Base-by-base conservation (phyloP, 2,329 filamentous ascomycete genomes). In the Colletotrichum truncatum region DNA sequence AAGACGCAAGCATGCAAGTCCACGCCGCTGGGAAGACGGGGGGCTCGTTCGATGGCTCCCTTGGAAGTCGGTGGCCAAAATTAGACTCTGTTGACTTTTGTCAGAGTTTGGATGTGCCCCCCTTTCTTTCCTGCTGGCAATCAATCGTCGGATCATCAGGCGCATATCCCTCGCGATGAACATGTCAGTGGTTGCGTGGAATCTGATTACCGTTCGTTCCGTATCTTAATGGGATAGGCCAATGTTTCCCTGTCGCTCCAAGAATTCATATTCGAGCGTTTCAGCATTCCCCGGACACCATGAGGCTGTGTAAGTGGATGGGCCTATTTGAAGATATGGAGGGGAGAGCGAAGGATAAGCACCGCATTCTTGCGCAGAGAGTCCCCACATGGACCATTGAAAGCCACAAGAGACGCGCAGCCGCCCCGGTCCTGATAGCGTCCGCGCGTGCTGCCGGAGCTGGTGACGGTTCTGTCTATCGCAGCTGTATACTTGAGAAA, bases 391-490 rank as follows among this genome's bases (percentile, higher is more conserved):
- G 12, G 46, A 8, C 18, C 23, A 26, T 46, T 45, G 39, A 38
- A 60, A 64, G 61, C 55, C 61, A 64, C 46, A 46, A 58, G 39
- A 60, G 56, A 64, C 61, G 55, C 55, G 61, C 46, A 36, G 34
- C 61, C 53, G 54, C 46, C 53, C 59, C 53, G 52, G 53, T 41
- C 54, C 45, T 6, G 34, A 45, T 26, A 30, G 36, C 30, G 55
- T 38, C 38, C 61, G 39, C 52, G 34, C 45, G 54, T 49, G 48
- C 53, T 30, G 49, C 55, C 54, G 56, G 39, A 60, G 55, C 46
- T 60, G 48, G 48, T 12, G 38, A 48, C 21, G 30, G 9, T 38
- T 51, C 48, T 53, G 39, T 14, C 21, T 28, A 60, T 54, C 61
- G 18, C 30, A 48, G 30, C 56, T 48, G 32, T 39, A 49, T 39